These are phyloP conservation scores for Neurospora sp. DNA, from an alignment of 2,329 filamentous ascomycete genomes.

Conservation along the genomic window DNA sequence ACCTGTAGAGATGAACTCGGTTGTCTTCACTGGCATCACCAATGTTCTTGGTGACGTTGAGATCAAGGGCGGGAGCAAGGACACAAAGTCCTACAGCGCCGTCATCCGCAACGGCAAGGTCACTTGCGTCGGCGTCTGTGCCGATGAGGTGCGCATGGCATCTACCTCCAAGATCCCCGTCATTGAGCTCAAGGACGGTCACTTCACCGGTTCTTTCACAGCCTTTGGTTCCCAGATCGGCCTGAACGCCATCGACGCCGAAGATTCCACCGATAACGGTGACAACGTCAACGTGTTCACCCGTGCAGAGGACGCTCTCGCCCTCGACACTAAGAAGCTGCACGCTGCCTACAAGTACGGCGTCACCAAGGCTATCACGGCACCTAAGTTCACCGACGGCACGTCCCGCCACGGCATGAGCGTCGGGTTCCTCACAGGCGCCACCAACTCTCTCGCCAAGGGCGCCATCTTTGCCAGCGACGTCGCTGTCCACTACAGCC, in stretches of 20 bases:
- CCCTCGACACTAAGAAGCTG: conserved; percentile 46
- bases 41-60: conserved; percentile 39
- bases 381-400: conserved; percentile 35
- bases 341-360: conserved; percentile 42
- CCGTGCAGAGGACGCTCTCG: conserved; percentile 47
- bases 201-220: conserved; percentile 50
- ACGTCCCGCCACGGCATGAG: conserved; percentile 45
- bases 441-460: conserved; percentile 33
- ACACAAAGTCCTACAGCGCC: conserved; percentile 30
- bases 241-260: conserved; percentile 52
- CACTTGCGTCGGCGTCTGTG: conserved; percentile 45
- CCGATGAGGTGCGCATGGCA: conserved; percentile 30
- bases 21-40: conserved; percentile 47
- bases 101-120: conserved; percentile 44
- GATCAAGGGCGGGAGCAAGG: conserved; percentile 15
- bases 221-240: conserved; percentile 51
- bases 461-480: conserved; percentile 45
- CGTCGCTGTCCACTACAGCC: conserved; percentile 47
- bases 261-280: conserved; percentile 44
- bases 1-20: conserved; percentile 25
- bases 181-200: conserved; percentile 45
- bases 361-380: conserved; percentile 48
- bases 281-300: conserved; percentile 35
- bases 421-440: conserved; percentile 46
- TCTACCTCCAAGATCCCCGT: conserved; percentile 16